Evolutionary conservation across 495 filamentous ascomycete genomes (phyloP).

Genomic region (Astrocystis sublimbata): DNA sequence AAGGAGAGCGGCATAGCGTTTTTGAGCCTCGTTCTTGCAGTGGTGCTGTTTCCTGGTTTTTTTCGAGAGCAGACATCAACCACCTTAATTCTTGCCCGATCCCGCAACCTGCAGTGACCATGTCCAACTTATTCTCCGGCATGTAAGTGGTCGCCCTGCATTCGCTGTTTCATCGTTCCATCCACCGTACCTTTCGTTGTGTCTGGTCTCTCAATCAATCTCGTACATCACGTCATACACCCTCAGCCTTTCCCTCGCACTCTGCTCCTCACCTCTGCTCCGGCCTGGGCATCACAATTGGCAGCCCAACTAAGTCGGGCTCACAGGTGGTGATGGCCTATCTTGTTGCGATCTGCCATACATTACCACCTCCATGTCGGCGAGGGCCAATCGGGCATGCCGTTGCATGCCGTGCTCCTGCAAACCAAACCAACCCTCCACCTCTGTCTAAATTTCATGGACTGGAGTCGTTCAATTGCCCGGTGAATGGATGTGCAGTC

Average conservation of each 20-base stretch:
- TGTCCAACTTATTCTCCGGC: slow-evolving; percentile 79
- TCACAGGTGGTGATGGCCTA: slow-evolving; percentile 5
- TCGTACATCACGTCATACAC: too few relatives aligned
- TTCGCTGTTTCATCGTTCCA: slow-evolving; percentile 2
- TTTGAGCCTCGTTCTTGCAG: background rate
- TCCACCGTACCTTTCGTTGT: background rate
- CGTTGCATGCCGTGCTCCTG: background rate
- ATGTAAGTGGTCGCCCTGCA: slow-evolving; percentile 60
- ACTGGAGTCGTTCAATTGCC: too few relatives aligned
- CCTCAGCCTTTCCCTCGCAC: slow-evolving; percentile 1
- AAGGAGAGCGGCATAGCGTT: background rate
- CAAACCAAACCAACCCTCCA: background rate
- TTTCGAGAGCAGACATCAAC: slow-evolving; percentile 5
- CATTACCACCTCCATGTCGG: background rate
- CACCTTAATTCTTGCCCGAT: slow-evolving; percentile 23
- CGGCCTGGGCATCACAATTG: slow-evolving; percentile 4
- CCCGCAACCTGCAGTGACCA: slow-evolving; percentile 40
- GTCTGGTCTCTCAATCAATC: background rate
- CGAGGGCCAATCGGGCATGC: too few relatives aligned
- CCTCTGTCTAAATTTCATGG: background rate
- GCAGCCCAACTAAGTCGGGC: background rate
- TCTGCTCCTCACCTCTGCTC: slow-evolving; percentile 19
- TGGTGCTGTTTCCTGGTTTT: slow-evolving; percentile 9
- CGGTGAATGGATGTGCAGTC: too few relatives aligned
- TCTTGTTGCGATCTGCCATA: background rate